These are phyloP conservation scores for Trametes maxima DNA, from an alignment of 768 basidiomycete genomes.

Conservation along the genomic window DNA sequence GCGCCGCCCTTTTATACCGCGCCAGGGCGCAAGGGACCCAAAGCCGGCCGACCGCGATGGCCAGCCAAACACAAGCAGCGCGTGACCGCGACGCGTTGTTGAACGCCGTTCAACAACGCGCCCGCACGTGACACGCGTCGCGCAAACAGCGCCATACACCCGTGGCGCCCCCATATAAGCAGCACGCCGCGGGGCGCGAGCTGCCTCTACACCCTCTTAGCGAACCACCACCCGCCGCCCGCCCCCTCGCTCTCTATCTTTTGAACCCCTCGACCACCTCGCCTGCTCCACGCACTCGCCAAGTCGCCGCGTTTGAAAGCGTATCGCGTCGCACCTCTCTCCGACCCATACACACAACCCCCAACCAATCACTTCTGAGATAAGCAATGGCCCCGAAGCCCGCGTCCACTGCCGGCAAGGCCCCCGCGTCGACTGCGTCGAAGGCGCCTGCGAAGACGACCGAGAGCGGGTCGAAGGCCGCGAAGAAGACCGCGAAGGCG, in stretches of 20 bases:
- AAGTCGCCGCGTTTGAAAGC: not conserved
- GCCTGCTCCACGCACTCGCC: not conserved
- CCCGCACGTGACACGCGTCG: constrained; percentile 29
- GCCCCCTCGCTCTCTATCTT: constrained; percentile 14
- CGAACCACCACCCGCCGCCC: constrained; percentile 13
- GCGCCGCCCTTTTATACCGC: constrained; percentile 17
- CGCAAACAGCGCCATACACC: constrained; percentile 25
- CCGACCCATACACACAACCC: constrained; percentile 41
- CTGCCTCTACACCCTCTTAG: constrained; percentile 7
- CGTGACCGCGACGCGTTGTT: constrained; percentile 29
- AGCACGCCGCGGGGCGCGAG: constrained; percentile 6
- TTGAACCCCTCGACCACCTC: constrained; percentile 1
- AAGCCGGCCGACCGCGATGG: too few species aligned
- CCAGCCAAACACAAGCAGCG: constrained; percentile 5
- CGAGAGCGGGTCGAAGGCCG: constrained; percentile 48
- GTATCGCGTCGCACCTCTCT: constrained; percentile 11
- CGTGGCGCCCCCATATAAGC: constrained; percentile 33
- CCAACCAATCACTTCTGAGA: constrained; percentile 56
- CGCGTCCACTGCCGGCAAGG: constrained; percentile 84
- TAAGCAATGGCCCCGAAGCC: constrained; percentile 67
- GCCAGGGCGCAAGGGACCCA: not conserved
- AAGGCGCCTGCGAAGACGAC: constrained; percentile 64
- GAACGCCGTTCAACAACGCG: constrained; percentile 32
- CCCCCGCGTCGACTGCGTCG: constrained; percentile 64
- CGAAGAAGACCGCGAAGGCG: constrained; percentile 60